phyloP scores from a whole-genome alignment of 2,329 filamentous ascomycete genomes.

The Diaporthe nobilis region DNA sequence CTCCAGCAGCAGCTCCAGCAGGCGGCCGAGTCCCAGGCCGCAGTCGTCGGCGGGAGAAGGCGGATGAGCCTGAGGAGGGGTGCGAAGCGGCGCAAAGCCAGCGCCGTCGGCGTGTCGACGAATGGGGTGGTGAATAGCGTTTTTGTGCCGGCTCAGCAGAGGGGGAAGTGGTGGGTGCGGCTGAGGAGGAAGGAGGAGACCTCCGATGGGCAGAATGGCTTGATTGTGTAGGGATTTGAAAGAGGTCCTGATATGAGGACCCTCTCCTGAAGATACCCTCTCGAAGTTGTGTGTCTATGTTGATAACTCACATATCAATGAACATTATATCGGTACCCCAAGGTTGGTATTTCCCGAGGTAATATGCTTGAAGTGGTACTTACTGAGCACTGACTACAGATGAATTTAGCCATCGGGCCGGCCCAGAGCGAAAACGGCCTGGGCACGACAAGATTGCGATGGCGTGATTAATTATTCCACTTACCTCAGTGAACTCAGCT shows the following conservation, averaged over 20 bases:
- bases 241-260: no score
- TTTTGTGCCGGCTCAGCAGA: not conserved
- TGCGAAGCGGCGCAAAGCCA: slow-evolving; percentile 8
- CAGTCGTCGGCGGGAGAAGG: slow-evolving; percentile 16
- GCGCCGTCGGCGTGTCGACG: not conserved
- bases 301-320: not conserved
- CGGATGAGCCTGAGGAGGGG: slow-evolving; percentile 27
- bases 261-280: not conserved
- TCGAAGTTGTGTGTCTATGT: no score
- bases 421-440: slow-evolving; percentile 4
- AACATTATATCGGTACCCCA: not conserved
- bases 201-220: not conserved
- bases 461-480: slow-evolving; percentile 4
- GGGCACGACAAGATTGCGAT: slow-evolving; percentile 5
- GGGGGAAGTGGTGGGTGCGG: slow-evolving; percentile 18
- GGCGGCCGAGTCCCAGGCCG: slow-evolving; percentile 31
- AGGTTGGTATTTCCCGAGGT: not conserved
- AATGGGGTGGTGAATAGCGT: not conserved
- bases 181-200: slow-evolving; percentile 13
- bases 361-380: not conserved
- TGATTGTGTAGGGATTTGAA: not conserved
- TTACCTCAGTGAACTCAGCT: not conserved
- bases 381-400: slow-evolving; percentile 5
- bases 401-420: not conserved
- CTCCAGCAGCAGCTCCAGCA: slow-evolving; percentile 39